A percentile compares a stretch with the other conserved stretches of the same genome.
These are phyloP conservation scores for Mycena amicta DNA, from an alignment of 768 basidiomycete species.

Conservation along the genomic window DNA sequence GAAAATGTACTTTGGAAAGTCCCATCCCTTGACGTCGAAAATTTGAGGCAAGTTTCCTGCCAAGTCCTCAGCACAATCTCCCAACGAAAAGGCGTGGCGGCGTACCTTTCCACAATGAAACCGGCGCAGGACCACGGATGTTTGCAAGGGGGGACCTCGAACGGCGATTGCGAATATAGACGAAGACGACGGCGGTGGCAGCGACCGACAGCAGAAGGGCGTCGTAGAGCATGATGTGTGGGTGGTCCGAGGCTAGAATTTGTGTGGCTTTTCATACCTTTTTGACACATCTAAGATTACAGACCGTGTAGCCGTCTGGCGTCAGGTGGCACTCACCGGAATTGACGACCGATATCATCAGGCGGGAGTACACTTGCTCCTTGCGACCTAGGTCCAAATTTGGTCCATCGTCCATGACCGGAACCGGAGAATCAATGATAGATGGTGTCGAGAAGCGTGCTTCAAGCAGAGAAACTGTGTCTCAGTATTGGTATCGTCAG, in stretches of 20 bases:
- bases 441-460: not conserved
- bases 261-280: conserved; percentile 1
- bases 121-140: conserved; percentile 14
- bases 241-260: not conserved
- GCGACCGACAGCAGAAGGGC: conserved; percentile 1
- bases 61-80: not conserved
- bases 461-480: not conserved
- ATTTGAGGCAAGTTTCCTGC: conserved; percentile 19
- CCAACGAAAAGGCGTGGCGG: not conserved
- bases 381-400: not conserved
- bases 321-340: not conserved
- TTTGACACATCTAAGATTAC: conserved; percentile 8
- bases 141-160: conserved; percentile 10
- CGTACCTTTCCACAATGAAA: conserved; percentile 12
- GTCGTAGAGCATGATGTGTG: conserved; percentile 3
- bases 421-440: not conserved
- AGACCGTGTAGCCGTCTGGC: not conserved
- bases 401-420: not conserved
- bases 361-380: conserved; percentile 1
- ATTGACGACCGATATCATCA: conserved; percentile 5
- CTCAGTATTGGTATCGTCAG: not conserved
- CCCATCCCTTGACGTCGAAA: conserved; percentile 18
- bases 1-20: conserved; percentile 10
- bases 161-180: conserved; percentile 1
- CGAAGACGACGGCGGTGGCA: not conserved